These are phyloP conservation scores for Ceriops decandra DNA, from an alignment of 345 rosid species.

Conservation along the genomic window DNA sequence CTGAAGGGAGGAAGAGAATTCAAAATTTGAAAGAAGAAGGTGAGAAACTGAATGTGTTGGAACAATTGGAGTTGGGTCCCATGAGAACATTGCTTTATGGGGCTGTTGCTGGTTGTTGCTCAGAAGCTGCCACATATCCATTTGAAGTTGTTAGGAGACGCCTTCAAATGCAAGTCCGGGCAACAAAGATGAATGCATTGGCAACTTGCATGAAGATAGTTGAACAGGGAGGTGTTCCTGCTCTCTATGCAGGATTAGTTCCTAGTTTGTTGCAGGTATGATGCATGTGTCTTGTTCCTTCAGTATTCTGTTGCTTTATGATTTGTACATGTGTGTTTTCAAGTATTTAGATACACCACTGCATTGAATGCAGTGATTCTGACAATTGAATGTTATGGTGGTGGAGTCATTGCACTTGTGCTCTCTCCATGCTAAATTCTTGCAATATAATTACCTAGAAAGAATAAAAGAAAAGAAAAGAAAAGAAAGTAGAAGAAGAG, in stretches of 20 bases:
- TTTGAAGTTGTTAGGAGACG: conserved; percentile 92
- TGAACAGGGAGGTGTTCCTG: conserved; percentile 79
- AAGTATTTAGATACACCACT: too few species aligned
- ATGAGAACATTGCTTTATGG: conserved; percentile 76
- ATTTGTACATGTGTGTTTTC: too few species aligned
- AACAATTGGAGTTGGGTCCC: conserved; percentile 74
- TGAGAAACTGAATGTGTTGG: conserved; percentile 64
- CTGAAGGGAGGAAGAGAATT: conserved; percentile 66
- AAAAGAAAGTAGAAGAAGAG: too few species aligned
- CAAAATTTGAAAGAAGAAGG: conserved; percentile 61
- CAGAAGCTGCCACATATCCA: conserved; percentile 94
- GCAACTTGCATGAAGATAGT: conserved; percentile 66
- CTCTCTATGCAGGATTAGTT: conserved; percentile 75
- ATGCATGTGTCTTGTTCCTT: neutral
- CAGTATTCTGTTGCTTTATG: neutral
- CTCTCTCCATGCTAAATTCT: too few species aligned
- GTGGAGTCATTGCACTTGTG: too few species aligned
- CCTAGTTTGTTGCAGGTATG: conserved; percentile 91
- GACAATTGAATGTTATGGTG: too few species aligned
- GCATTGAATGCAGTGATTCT: too few species aligned
- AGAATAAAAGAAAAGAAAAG: too few species aligned
- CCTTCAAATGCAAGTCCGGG: conserved; percentile 79
- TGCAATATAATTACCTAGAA: too few species aligned
- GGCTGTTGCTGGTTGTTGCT: conserved; percentile 81
- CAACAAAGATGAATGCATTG: conserved; percentile 53